Evolutionary conservation across 176 grass and related monocot genomes (phyloP), one percentile per base, ranked within the genome.

Genomic region (Carex cristatella): DNA sequence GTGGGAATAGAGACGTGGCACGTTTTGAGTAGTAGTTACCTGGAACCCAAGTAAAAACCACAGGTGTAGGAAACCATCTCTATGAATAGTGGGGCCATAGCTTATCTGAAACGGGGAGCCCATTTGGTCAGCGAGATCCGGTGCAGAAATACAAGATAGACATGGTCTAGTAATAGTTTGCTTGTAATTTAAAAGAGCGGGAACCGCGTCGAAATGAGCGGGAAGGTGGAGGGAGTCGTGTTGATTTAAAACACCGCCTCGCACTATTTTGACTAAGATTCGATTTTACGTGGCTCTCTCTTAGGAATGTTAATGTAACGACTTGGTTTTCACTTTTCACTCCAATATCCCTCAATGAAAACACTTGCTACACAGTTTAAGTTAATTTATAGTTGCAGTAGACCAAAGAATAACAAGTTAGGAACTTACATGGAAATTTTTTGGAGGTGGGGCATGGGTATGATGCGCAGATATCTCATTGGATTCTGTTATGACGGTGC

Each of bases 401-500:
- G 74, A 58, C 2, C 74, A 35, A 1, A 35, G 2, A 0, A 3
- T 58, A 30, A 58, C 30, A 57, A 57, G 53, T 56, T 32, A 56
- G 73, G 73, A 78, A 57, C 2, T 33, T 33, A 13, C 14, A 33
- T 40, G 30, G 66, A 35, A 38, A 69, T 18, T 40, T 79, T 58
- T 37, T 14, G 30, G 53, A 79, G 30, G 51, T 79, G 74, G 74
- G 74, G 51, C 3, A 58, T 31, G 49, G n/a, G 72, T 57, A 57
- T 16, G 28, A 30, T 78, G 28, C 73, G 9, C 13, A 69, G 38
- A 83, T 56, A 30, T 28, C 37, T 79, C 84, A 79, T 86, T 79
- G 84, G 84, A 86, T 86, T 86, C 84, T 79, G n/a, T 62, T 86
- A 65, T 53, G 81, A 56, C 37, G 81, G 59, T 83, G 81, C 46